Evolutionary conservation across 2,329 filamentous ascomycete genomes (phyloP), one percentile per base, ranked within the genome.

Genomic region (Tolypocladium album): DNA sequence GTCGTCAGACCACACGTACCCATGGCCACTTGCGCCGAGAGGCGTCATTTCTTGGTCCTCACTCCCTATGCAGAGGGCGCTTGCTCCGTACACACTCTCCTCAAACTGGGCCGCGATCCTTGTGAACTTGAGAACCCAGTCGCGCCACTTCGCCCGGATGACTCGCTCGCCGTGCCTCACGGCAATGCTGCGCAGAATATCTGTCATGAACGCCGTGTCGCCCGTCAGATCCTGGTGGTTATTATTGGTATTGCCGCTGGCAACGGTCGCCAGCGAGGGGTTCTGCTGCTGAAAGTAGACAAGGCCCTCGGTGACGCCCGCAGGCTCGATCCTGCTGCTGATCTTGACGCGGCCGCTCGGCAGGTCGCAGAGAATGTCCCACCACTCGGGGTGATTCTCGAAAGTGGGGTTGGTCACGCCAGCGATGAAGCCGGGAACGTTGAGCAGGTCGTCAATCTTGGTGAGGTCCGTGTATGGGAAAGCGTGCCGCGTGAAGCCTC

Each of bases 391-490:
- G 69, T 97, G 93, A 69, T 92, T 86, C 63, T 93, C 92, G 71
- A 99, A 99, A 0, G 92, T 93, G 7, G 94, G 94, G 70, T 99
- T 99, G 1, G 93, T 99, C 47, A 99, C 94, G 60, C 94, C 94
- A 3, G 94, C 94, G 67, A 99, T 96, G 74, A 99, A 99, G 2
- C 94, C 94, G 8, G 94, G 93, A 0, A 99, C 94, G 68, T 95
- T 93, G 56, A 99, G 82, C 13, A 99, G 82, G 71, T 97, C 94
- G 66, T 99, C 94, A 61, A 99, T 92, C 75, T 99, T 99, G 64
- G 92, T 97, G 52, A 99, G 81, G 76, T 99, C 94, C 1, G 94
- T 99, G 70, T 99, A 99, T 2, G 94, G 94, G 70, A 99, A 99
- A 0, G 94, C 94, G 75, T 97, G 91, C 22, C 94, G 85, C 11